phyloP scores from a whole-genome alignment of 805 yeast species.

The Ascoidea rubescens region DNA sequence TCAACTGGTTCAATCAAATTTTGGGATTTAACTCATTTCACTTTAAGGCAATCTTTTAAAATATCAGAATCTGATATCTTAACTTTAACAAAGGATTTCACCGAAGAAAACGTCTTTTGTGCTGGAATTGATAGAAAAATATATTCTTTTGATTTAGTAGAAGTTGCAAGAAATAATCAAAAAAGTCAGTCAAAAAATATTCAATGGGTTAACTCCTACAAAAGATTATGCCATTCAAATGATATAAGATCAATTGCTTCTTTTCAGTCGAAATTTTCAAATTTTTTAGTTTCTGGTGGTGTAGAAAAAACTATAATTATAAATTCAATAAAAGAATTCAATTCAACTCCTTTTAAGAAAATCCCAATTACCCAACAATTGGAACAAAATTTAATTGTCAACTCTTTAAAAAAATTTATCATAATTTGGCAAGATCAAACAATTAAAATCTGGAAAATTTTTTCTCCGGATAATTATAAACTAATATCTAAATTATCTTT shows the following conservation, averaged over 20 bases:
- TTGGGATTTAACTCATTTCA: slow-evolving; percentile 75
- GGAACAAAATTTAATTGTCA: slow-evolving; percentile 34
- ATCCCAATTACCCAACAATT: slow-evolving; percentile 48
- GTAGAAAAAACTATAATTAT: slow-evolving; percentile 56
- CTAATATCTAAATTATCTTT: slow-evolving; percentile 52
- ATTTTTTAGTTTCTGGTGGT: slow-evolving; percentile 70
- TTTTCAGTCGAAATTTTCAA: slow-evolving; percentile 54
- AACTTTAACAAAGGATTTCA: slow-evolving; percentile 45
- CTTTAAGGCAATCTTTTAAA: slow-evolving; percentile 68
- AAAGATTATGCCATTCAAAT: slow-evolving; percentile 70
- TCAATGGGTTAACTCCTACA: slow-evolving; percentile 61
- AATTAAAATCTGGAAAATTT: slow-evolving; percentile 67
- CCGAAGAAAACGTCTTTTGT: slow-evolving; percentile 56
- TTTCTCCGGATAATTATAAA: slow-evolving; percentile 27
- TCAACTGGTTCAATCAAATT: slow-evolving; percentile 88
- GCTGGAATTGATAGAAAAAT: slow-evolving; percentile 94
- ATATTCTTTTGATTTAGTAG: slow-evolving; percentile 46
- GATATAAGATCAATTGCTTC: slow-evolving; percentile 71
- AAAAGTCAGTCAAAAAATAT: slow-evolving; percentile 1
- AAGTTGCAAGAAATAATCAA: slow-evolving; percentile 9
- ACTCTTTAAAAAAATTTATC: slow-evolving; percentile 34
- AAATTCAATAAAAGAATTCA: slow-evolving; percentile 53
- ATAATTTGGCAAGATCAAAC: slow-evolving; percentile 74
- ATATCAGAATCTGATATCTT: slow-evolving; percentile 88
- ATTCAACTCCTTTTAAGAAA: slow-evolving; percentile 52